These are phyloP conservation scores for Saccharomycopsis malanga DNA, from an alignment of 805 yeast species.

Conservation along the genomic window DNA sequence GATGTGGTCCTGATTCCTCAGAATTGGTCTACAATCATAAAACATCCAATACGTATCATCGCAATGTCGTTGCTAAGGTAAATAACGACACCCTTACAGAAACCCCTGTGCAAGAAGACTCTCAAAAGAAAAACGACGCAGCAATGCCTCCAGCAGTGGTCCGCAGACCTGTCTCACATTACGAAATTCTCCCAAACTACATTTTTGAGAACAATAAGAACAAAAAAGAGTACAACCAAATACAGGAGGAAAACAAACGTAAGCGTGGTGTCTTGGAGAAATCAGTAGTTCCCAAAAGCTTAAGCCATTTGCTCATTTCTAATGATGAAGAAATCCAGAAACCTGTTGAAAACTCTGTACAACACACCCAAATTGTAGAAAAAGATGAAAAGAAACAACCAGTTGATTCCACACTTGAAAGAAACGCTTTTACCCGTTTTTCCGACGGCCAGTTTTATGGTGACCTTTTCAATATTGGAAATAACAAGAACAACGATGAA, in stretches of 20 bases:
- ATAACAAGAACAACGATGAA: slow-evolving; percentile 13
- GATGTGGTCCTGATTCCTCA: slow-evolving; percentile 58
- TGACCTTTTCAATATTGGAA: slow-evolving; percentile 5
- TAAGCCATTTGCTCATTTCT: slow-evolving; percentile 37
- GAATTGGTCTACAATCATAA: slow-evolving; percentile 39
- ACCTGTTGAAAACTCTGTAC: background rate
- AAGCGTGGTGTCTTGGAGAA: slow-evolving; percentile 46
- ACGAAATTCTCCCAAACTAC: slow-evolving; percentile 26
- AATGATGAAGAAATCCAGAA: background rate
- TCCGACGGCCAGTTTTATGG: slow-evolving; percentile 13
- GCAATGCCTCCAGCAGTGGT: slow-evolving; percentile 59
- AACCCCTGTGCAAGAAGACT: background rate
- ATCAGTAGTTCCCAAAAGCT: slow-evolving; percentile 46
- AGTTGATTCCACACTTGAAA: slow-evolving; percentile 4
- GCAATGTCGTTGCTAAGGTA: background rate
- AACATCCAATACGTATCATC: background rate
- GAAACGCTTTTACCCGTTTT: background rate
- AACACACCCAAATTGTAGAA: background rate
- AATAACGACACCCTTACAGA: background rate
- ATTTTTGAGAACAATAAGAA: background rate
- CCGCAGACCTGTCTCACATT: slow-evolving; percentile 37
- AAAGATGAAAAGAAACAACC: background rate
- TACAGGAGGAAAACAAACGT: slow-evolving; percentile 38
- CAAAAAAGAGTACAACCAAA: slow-evolving; percentile 30
- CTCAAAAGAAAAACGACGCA: too few species aligned